A percentile compares a stretch with the other conserved stretches of the same genome.
Evolutionary conservation across 331 rosid species (phyloP).

Genomic region (Rhamnella rubrinervis): DNA sequence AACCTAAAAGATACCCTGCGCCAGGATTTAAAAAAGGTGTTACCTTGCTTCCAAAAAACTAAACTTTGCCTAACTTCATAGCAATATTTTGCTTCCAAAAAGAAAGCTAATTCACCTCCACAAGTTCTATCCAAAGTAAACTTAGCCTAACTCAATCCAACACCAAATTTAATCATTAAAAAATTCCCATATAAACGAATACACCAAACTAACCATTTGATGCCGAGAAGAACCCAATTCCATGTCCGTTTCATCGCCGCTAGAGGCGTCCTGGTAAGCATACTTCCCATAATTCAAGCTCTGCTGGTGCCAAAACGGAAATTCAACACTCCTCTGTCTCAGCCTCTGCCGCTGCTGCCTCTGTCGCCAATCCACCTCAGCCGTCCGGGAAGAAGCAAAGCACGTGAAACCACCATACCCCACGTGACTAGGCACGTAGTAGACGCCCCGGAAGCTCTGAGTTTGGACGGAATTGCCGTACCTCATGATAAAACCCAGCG

Average conservation of each 20-base stretch:
- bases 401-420: slow-evolving; percentile 27
- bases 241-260: slow-evolving; percentile 68
- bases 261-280: slow-evolving; percentile 57
- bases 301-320: slow-evolving; percentile 52
- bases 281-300: slow-evolving; percentile 59
- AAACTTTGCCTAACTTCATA: neutral
- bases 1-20: too few relatives aligned
- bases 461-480: slow-evolving; percentile 2
- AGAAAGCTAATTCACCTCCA: neutral
- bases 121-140: neutral
- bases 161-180: neutral
- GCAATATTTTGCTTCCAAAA: neutral
- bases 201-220: slow-evolving; percentile 44
- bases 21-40: neutral
- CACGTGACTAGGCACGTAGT: slow-evolving; percentile 7
- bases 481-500: slow-evolving; percentile 17
- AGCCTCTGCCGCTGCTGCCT: slow-evolving; percentile 13
- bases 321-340: slow-evolving; percentile 26
- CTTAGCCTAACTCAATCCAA: neutral
- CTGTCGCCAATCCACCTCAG: slow-evolving; percentile 29
- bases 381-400: slow-evolving; percentile 29
- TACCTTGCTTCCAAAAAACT: neutral
- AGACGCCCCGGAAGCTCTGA: slow-evolving; percentile 16
- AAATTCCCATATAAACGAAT: neutral
- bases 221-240: slow-evolving; percentile 47